Conservation (phyloP, 164 flowering plant species). For the Aristolochia californica region DNA sequence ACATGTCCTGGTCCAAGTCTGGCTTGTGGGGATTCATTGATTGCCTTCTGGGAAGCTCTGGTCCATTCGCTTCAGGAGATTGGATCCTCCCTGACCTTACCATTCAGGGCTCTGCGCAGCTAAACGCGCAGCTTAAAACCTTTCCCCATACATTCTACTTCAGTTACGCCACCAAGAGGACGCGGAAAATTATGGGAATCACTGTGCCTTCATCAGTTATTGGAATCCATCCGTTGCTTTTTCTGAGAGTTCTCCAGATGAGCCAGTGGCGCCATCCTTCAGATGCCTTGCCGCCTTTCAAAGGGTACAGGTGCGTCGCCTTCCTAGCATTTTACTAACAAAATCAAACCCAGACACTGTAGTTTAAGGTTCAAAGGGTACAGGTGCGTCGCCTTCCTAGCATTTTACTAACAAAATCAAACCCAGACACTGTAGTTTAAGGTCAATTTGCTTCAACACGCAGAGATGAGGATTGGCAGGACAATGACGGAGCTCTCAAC, state of each 20-base stretch:
- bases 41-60: slow-evolving; percentile 65
- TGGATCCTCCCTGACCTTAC: slow-evolving; percentile 98
- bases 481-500: slow-evolving; percentile 96
- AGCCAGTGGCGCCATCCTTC: slow-evolving; percentile 75
- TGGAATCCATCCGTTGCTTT: slow-evolving; percentile 78
- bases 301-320: slow-evolving; percentile 72
- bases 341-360: background rate
- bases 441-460: slow-evolving; percentile 12
- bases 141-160: slow-evolving; percentile 86
- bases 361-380: slow-evolving; percentile 63
- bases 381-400: slow-evolving; percentile 31
- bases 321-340: background rate
- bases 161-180: slow-evolving; percentile 88
- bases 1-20: slow-evolving; percentile 61
- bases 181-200: slow-evolving; percentile 64
- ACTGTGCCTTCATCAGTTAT: slow-evolving; percentile 68
- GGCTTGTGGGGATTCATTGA: slow-evolving; percentile 87
- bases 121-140: slow-evolving; percentile 54
- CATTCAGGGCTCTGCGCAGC: slow-evolving; percentile 62
- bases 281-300: slow-evolving; percentile 68
- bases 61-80: slow-evolving; percentile 92
- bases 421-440: background rate
- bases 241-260: slow-evolving; percentile 82
- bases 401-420: background rate
- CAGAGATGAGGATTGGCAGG: slow-evolving; percentile 99